Base-by-base conservation (phyloP, 225 moss, liverwort and hornwort species). In the Sphagnum tenellum region DNA sequence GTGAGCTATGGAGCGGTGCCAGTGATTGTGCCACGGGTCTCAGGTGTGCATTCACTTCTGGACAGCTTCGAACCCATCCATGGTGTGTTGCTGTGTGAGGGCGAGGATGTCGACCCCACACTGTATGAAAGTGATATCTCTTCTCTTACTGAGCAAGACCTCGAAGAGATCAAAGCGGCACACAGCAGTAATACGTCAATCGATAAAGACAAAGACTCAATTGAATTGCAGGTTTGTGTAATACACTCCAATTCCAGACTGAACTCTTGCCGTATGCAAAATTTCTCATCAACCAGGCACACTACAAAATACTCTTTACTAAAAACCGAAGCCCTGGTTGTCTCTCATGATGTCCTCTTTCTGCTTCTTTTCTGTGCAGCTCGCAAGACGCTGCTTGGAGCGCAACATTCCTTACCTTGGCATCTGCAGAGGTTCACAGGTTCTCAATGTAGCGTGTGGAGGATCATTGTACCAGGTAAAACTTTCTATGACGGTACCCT, bases 31-130 rank as follows among this genome's bases (percentile, higher is more conserved):
- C 98, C 98, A 3, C 81, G 98, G 11, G 98, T 98, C 3, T 89
- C 93, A 3, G 98, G 98, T 2, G 69, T 98, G 64, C 87, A 88
- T 8, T 83, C 86, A 12, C 60, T 98, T 55, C 71, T 98, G 10
- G 93, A 93, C 61, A 98, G 98, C 64, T 98, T 98, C 62, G 98
- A 98, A 83, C 98, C 98, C n/a, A 86, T 98, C 57, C 98, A 98
- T 52, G 98, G 98, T n/a, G 98, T 98, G 57, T 79, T 98, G 3
- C 80, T 98, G 12, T 98, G 98, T 74, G 98, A 98, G 68, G 98
- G 98, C 29, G 98, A 98, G 55, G 98, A 98, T 62, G 89, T 98
- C 53, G 98, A 93, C 78, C 98, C 98, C 2, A 75, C 77, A 44
- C 72, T 73, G 59, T 98, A 98, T 63, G 98, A 98, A 10, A 84